Conservation (phyloP, 2,329 filamentous ascomycete species). For the Helminthosporium solani region DNA sequence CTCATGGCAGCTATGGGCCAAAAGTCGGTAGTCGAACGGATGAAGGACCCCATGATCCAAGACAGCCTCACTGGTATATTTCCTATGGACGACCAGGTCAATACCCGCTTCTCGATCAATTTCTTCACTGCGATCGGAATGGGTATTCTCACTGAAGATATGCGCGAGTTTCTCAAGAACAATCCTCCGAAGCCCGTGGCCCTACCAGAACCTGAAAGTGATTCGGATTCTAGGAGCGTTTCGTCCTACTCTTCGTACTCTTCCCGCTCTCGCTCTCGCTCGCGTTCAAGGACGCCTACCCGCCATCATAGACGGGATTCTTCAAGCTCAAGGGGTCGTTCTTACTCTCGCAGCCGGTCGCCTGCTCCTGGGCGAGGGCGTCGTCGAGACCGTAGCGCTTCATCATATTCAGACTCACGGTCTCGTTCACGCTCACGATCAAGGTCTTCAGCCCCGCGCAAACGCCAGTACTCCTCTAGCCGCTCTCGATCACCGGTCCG, state of each 20-base stretch:
- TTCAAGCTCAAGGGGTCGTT: constrained; percentile 11
- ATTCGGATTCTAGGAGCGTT: constrained; percentile 29
- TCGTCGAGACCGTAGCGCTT: constrained; percentile 19
- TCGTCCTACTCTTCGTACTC: constrained; percentile 35
- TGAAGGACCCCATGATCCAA: constrained; percentile 73
- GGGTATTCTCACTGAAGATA: constrained; percentile 90
- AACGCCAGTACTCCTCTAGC: constrained; percentile 29
- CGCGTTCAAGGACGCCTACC: constrained; percentile 14
- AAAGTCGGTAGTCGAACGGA: constrained; percentile 70
- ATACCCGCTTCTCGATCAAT: constrained; percentile 96
- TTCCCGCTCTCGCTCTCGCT: constrained; percentile 31
- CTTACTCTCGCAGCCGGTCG: constrained; percentile 32
- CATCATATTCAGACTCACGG: constrained; percentile 21
- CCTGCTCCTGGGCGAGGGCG: constrained; percentile 21
- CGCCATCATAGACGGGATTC: constrained; percentile 11
- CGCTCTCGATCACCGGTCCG: constrained; percentile 22
- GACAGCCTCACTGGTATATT: constrained; percentile 83
- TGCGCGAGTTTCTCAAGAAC: constrained; percentile 88
- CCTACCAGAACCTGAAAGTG: constrained; percentile 37
- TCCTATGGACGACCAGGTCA: constrained; percentile 82
- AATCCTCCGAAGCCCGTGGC: constrained; percentile 77
- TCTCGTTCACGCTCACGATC: constrained; percentile 23
- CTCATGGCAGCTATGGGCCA: constrained; percentile 84
- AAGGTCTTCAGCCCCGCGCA: constrained; percentile 25
- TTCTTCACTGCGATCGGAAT: constrained; percentile 99